Conservation (phyloP, 1,284 basidiomycete species). For the Microbotryomycetes sp. region DNA sequence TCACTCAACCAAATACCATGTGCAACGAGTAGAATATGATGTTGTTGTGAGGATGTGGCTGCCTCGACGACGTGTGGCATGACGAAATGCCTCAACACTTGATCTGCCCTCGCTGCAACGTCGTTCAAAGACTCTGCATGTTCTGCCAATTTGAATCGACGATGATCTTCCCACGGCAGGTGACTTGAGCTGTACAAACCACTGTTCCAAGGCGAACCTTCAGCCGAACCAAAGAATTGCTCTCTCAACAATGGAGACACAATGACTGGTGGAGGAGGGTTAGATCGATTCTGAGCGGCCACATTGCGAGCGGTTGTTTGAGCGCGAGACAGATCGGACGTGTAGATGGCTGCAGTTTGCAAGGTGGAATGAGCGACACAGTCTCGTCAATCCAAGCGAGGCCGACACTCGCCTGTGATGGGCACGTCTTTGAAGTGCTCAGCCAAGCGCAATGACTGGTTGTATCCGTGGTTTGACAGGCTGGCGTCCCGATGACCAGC, state of each 20-base stretch:
- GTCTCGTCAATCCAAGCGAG: too few relatives aligned
- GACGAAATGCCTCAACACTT: constrained; percentile 55
- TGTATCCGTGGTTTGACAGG: constrained; percentile 29
- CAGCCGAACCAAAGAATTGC: constrained; percentile 60
- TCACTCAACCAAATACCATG: constrained; percentile 73
- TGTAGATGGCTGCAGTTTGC: constrained; percentile 53
- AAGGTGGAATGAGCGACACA: neutral
- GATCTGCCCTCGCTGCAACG: constrained; percentile 55
- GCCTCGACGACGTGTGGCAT: constrained; percentile 51
- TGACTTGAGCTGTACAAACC: constrained; percentile 28
- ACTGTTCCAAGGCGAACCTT: constrained; percentile 48
- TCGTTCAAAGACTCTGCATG: constrained; percentile 65
- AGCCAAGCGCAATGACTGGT: constrained; percentile 33
- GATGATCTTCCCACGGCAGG: constrained; percentile 40
- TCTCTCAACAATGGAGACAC: constrained; percentile 45
- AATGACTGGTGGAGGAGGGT: constrained; percentile 52
- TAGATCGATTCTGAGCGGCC: constrained; percentile 46
- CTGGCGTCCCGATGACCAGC: constrained; percentile 34
- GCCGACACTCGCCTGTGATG: constrained; percentile 26
- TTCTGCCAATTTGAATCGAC: constrained; percentile 46
- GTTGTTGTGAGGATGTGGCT: constrained; percentile 21
- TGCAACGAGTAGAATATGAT: constrained; percentile 66
- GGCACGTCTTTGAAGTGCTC: constrained; percentile 32
- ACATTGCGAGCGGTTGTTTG: constrained; percentile 62
- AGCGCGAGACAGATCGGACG: constrained; percentile 74